Evolutionary conservation across 2,329 filamentous ascomycete genomes (phyloP), one percentile per base, ranked within the genome.

Genomic region (Phyllosticta capitalensis): DNA sequence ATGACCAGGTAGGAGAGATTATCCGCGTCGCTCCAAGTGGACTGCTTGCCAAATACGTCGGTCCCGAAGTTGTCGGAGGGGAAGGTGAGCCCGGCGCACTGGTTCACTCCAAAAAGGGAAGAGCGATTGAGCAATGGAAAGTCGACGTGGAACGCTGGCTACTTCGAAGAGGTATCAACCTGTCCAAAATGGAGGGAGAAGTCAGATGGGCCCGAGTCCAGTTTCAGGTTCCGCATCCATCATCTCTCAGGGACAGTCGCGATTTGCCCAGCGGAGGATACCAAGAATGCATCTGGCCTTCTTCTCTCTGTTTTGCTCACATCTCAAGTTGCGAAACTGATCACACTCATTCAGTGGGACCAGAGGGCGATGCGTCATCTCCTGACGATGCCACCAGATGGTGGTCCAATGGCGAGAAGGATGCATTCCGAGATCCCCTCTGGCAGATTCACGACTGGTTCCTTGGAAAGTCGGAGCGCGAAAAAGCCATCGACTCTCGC

Each of bases 381-480:
- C n/a, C 54, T 4, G 33, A 55, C 2, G 21, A 53, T 9, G 56
- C 24, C 21, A n/a, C 55, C 9, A 59, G 57, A 10, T 54, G 38
- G 33, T 59, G 7, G 56, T 61, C 24, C 60, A 64, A 1, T 50
- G 53, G 21, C 17, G 52, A 48, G 10, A 60, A 19, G 9, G 56
- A 57, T 20, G 70, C 70, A n/a, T 76, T 73, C 63, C 65, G 63
- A 52, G 68, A 73, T 59, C 69, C 70, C 5, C 61, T 73, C 3
- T 69, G 72, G 59, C 63, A 67, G 6, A 70, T 71, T 2, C 69
- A 72, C 49, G 65, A 72, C 26, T 74, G 72, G 72, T 73, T 70
- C 28, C 52, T 67, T 14, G 69, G 66, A 7, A 72, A 73, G 55
- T 53, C 65, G 2, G 69, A 72, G 49, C 66, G 71, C 50, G 71